A percentile compares a stretch with the other conserved stretches of the same genome.
Evolutionary conservation across 139 green algal species (phyloP).

Genomic region (Picochlorum sp.): DNA sequence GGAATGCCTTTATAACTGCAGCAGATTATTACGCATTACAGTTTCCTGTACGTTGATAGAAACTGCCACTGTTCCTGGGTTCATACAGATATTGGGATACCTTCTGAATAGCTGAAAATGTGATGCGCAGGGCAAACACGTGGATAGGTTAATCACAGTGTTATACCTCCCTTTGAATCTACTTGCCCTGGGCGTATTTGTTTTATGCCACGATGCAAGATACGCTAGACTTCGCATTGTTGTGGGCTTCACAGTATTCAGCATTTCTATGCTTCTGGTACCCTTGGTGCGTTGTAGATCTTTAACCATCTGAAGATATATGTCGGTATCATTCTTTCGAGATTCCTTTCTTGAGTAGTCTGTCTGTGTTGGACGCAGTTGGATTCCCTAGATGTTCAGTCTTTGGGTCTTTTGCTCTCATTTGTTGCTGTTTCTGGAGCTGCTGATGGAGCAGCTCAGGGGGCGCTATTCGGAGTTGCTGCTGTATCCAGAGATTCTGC

Average conservation of each 20-base stretch:
- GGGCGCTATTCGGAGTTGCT: slow-evolving; percentile 60
- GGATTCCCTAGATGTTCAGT: background rate
- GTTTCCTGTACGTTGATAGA: slow-evolving; percentile 11
- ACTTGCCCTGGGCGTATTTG: slow-evolving; percentile 26
- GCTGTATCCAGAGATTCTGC: slow-evolving; percentile 31
- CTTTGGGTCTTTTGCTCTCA: slow-evolving; percentile 31
- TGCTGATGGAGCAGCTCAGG: slow-evolving; percentile 58
- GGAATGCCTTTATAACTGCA: slow-evolving; percentile 70
- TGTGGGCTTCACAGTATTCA: slow-evolving; percentile 43
- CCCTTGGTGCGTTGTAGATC: background rate
- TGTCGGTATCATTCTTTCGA: background rate
- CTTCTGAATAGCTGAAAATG: background rate
- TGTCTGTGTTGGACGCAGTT: background rate
- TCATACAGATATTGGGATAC: no score
- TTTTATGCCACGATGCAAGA: slow-evolving; percentile 18
- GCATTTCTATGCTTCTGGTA: background rate
- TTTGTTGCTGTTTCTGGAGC: slow-evolving; percentile 43
- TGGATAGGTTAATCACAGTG: slow-evolving; percentile 64
- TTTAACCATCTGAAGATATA: background rate
- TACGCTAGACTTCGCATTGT: slow-evolving; percentile 26
- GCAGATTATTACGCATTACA: slow-evolving; percentile 37
- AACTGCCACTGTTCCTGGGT: background rate
- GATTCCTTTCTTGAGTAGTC: background rate
- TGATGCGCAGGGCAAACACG: slow-evolving; percentile 39
- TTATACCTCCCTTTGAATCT: slow-evolving; percentile 57